Conservation (phyloP, 1,139 yeast genomes). For the Nakaseomyces glabratus region DNA sequence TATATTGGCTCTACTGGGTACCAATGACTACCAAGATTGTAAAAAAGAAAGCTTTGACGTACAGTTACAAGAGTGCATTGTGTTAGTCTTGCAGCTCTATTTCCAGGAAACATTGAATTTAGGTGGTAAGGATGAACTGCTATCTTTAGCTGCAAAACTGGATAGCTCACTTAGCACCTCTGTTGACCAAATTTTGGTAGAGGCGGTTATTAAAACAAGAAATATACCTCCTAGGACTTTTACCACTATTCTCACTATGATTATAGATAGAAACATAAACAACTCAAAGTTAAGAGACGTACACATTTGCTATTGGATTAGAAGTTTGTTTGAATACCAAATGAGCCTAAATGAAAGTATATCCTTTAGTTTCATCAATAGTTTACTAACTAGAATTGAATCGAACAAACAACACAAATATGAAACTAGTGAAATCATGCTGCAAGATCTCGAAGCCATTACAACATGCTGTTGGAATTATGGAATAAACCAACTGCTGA, state of each 20-base stretch:
- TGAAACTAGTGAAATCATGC: constrained; percentile 2
- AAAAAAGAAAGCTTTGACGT: too few relatives aligned
- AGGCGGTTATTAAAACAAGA: too few relatives aligned
- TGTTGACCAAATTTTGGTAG: too few relatives aligned
- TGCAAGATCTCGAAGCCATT: constrained; percentile 17
- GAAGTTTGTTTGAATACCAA: constrained; percentile 7
- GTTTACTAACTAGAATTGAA: background rate
- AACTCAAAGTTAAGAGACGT: constrained; percentile 1
- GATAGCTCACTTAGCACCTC: too few relatives aligned
- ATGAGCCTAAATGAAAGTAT: background rate
- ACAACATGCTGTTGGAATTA: constrained; percentile 23
- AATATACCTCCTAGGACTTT: background rate
- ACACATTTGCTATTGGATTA: constrained; percentile 11
- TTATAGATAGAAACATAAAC: constrained; percentile 7
- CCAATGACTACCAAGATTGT: too few relatives aligned
- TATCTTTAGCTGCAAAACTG: too few relatives aligned
- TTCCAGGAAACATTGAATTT: too few relatives aligned
- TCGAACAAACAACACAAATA: constrained; percentile 2
- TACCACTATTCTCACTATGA: background rate
- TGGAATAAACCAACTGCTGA: constrained; percentile 20
- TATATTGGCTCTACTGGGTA: too few relatives aligned
- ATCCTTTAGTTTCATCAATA: background rate
- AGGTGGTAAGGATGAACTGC: too few relatives aligned
- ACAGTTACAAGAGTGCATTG: too few relatives aligned
- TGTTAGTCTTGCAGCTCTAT: too few relatives aligned